phyloP scores from a whole-genome alignment of 768 basidiomycete genomes.

The Lactarius hatsudake region DNA sequence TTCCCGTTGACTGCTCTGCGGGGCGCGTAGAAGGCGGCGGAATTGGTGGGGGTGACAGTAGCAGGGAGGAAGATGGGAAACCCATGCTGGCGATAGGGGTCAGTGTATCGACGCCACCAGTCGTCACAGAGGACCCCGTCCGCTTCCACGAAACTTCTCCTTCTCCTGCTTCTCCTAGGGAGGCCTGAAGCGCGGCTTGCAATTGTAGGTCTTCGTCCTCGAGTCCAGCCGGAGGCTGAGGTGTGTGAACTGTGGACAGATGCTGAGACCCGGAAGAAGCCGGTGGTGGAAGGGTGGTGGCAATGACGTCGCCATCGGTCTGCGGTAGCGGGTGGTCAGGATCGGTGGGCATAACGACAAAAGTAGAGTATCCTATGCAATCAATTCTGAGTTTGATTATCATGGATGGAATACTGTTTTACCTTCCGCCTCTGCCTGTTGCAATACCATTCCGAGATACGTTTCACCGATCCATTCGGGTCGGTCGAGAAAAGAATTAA shows the following conservation, averaged over 20 bases:
- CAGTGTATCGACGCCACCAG: not conserved
- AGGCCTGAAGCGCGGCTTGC: constrained; percentile 85
- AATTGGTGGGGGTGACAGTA: constrained; percentile 33
- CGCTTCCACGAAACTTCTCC: constrained; percentile 5
- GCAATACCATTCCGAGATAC: constrained; percentile 82
- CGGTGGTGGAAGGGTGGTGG: constrained; percentile 59
- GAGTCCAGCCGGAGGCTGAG: constrained; percentile 36
- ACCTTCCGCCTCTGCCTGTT: constrained; percentile 87
- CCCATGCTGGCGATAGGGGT: not conserved
- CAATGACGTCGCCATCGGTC: constrained; percentile 69
- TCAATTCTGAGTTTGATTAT: constrained; percentile 10
- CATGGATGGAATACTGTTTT: constrained; percentile 28
- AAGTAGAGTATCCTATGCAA: constrained; percentile 72
- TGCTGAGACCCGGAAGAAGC: constrained; percentile 34
- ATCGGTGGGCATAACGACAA: constrained; percentile 68
- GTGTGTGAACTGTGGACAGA: constrained; percentile 14
- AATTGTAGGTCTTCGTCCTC: constrained; percentile 88
- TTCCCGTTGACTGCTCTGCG: constrained; percentile 28
- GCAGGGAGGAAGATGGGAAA: constrained; percentile 26
- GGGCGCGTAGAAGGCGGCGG: constrained; percentile 31
- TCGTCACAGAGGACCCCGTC: not conserved
- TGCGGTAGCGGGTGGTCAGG: constrained; percentile 56
- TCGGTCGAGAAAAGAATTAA: constrained; percentile 66
- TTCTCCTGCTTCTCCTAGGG: constrained; percentile 40
- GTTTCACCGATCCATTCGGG: constrained; percentile 85